phyloP scores from a whole-genome alignment of 2,329 filamentous ascomycete genomes.

The Arthrobotrys megalospora region DNA sequence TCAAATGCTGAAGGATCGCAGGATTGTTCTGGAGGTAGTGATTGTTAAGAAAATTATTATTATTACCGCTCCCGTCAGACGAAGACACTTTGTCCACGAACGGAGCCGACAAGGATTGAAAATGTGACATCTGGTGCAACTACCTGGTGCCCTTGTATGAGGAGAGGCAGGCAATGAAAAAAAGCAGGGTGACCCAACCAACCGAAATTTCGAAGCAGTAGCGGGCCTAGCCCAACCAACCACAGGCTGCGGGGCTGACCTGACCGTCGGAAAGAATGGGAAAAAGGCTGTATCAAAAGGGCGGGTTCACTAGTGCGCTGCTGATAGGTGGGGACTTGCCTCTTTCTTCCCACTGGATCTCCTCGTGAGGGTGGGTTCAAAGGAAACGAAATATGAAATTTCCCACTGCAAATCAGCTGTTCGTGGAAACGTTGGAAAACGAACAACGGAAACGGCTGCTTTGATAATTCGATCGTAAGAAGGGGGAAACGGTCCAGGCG shows the following conservation, averaged over 20 bases:
- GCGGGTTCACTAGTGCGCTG: slow-evolving; percentile 41
- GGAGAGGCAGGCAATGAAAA: slow-evolving; percentile 28
- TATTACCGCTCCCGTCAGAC: slow-evolving; percentile 58
- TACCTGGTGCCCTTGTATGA: slow-evolving; percentile 49
- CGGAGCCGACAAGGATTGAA: slow-evolving; percentile 61
- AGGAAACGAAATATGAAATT: slow-evolving; percentile 52
- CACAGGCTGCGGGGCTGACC: slow-evolving; percentile 54
- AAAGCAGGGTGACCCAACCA: slow-evolving; percentile 42
- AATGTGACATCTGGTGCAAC: slow-evolving; percentile 61
- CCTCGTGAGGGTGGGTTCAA: slow-evolving; percentile 42
- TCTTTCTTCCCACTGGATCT: slow-evolving; percentile 47
- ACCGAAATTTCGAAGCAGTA: slow-evolving; percentile 44
- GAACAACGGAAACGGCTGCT: slow-evolving; percentile 38
- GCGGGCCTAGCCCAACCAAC: slow-evolving; percentile 51
- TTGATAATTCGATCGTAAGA: slow-evolving; percentile 21
- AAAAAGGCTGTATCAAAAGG: slow-evolving; percentile 54
- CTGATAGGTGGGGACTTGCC: slow-evolving; percentile 56
- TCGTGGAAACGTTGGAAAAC: slow-evolving; percentile 26
- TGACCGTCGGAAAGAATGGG: slow-evolving; percentile 60
- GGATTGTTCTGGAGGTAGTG: slow-evolving; percentile 59
- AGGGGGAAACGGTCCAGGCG: slow-evolving; percentile 4
- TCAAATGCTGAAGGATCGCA: slow-evolving; percentile 57
- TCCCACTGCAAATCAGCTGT: slow-evolving; percentile 41
- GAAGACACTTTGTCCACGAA: slow-evolving; percentile 62
- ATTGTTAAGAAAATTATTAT: slow-evolving; percentile 52